phyloP scores from a whole-genome alignment of 306 rosid genomes.

The Vigna unguiculata region DNA sequence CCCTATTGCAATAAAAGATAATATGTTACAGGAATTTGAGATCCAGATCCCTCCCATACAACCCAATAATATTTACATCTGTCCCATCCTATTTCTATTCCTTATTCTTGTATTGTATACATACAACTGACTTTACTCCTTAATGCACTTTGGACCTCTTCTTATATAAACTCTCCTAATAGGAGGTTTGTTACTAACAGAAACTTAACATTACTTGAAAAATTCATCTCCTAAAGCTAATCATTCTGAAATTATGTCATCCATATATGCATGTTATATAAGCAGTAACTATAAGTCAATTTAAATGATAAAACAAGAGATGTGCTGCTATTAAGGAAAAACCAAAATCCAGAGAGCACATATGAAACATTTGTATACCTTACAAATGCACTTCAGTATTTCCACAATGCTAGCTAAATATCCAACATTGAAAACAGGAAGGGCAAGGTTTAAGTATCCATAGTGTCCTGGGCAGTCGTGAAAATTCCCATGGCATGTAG shows the following conservation, averaged over 20 bases:
- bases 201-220: constrained; percentile 34
- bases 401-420: constrained; percentile 62
- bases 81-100: too few relatives aligned
- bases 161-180: too few relatives aligned
- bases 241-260: constrained; percentile 21
- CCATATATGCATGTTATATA: constrained; percentile 13
- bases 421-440: constrained; percentile 84
- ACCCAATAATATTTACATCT: too few relatives aligned
- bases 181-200: too few relatives aligned
- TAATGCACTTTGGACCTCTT: too few relatives aligned
- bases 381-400: constrained; percentile 88
- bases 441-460: constrained; percentile 72
- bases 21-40: too few relatives aligned
- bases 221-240: constrained; percentile 21
- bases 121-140: too few relatives aligned
- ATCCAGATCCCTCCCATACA: too few relatives aligned
- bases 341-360: constrained; percentile 21
- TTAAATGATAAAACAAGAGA: constrained; percentile 6
- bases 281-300: constrained; percentile 14
- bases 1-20: too few relatives aligned
- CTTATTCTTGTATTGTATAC: too few relatives aligned
- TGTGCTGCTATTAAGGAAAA: constrained; percentile 8
- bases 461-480: constrained; percentile 84
- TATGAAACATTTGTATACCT: constrained; percentile 57
- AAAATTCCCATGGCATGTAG: constrained; percentile 75